Evolutionary conservation across 208 protist genomes (phyloP).

Genomic region (Trypanosoma conorhini): DNA sequence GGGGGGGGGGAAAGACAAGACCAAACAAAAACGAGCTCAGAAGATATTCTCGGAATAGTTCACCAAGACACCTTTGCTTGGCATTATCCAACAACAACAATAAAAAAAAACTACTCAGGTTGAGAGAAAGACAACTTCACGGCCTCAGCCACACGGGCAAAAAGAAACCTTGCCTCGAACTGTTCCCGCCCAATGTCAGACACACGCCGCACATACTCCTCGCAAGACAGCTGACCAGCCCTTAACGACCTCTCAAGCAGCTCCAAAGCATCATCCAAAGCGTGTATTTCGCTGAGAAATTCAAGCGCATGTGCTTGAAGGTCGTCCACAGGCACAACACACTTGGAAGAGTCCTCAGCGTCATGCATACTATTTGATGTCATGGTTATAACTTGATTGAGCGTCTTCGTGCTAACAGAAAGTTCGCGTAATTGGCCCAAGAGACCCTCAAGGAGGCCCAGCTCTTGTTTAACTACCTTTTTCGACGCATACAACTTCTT

Average conservation of each 20-base stretch:
- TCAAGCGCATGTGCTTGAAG: slow-evolving; percentile 65
- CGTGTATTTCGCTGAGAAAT: slow-evolving; percentile 74
- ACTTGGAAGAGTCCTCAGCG: slow-evolving; percentile 21
- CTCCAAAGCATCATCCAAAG: slow-evolving; percentile 58
- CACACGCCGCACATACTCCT: slow-evolving; percentile 82
- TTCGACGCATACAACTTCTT: neutral
- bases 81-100: no score
- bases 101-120: neutral
- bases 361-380: no score
- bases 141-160: slow-evolving; percentile 34
- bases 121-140: neutral
- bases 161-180: slow-evolving; percentile 75
- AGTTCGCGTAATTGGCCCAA: neutral
- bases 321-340: slow-evolving; percentile 52
- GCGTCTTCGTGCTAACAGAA: neutral
- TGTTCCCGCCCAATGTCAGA: slow-evolving; percentile 72
- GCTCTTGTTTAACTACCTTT: neutral
- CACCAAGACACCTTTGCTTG: no score
- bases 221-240: slow-evolving; percentile 56
- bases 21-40: no score
- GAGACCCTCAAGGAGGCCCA: neutral
- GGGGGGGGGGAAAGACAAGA: no score
- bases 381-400: no score
- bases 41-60: no score
- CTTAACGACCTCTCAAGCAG: slow-evolving; percentile 71